Evolutionary conservation across 805 yeast genomes (phyloP), one percentile per base, ranked within the genome.

Genomic region (Cyberlindnera misumaiensis): DNA sequence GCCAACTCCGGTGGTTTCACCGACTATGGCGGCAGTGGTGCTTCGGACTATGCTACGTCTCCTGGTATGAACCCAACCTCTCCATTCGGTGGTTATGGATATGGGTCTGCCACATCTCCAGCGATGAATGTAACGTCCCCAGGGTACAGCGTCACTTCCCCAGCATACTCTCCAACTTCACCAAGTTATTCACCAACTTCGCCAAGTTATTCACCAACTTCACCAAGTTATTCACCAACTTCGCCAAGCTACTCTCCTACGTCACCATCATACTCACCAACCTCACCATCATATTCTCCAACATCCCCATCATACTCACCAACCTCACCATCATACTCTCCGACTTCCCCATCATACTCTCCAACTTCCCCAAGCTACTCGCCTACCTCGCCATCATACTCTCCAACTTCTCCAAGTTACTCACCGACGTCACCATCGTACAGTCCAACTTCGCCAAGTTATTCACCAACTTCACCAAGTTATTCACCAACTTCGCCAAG

Each of bases 1-100:
- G 87, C 80, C 39, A 95, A 95, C 40, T 89, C 93, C 45, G 95
- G 95, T 37, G 73, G 75, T 11, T 62, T 67, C 58, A 74, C 82
- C 12, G 76, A 72, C 25, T 76, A 72, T 48, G 80, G 77, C 40
- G 75, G 73, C 43, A 72, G 72, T 42, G 68, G 80, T 5, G 69
- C 78, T 13, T 79, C 81, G 47, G 65, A 61, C 29, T 67, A 71
- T 6, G 75, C 81, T 15, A 67, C 81, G 0, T 77, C 85, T 5
- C 73, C 74, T 56, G 52, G 46, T 32, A 59, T 51, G 36, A 48
- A 67, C 5, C 72, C 75, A 27, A 70, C 77, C 3, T 68, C 74
- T 12, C 78, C 78, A 53, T 54, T 60, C 37, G 70, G 44, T 55
- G 70, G 44, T 55, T 51, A 46, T 38, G 55, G 68, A 39, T 68